Base-by-base conservation (phyloP, 1,139 yeast genomes). In the Candida sojae region DNA sequence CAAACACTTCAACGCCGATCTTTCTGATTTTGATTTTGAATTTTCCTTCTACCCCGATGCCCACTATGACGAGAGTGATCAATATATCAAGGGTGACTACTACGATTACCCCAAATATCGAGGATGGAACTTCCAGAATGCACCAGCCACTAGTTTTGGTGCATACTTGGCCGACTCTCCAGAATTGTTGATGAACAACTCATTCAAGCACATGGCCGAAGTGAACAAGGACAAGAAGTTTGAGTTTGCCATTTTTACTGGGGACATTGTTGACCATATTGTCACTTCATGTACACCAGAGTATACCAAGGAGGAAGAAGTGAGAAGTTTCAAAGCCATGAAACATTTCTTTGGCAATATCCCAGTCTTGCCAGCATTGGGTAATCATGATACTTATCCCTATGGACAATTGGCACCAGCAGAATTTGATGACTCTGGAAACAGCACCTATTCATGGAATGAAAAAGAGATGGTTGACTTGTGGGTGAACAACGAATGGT, bases 191-290 rank as follows among this genome's bases (percentile, higher is more conserved):
- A 66, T 84, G 56, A 83, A 82, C 61, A 79, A 77, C 51, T 75
- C 86, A 23, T 67, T 84, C 62, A 68, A 70, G 42, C 68, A 79
- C 25, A 71, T 82, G 49, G 67, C 70, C 11, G 58, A 71, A 29
- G 63, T 66, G 43, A 65, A 69, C 53, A 48, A 64, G 37, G 57
- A 64, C 21, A 57, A 70, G 17, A 61, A 71, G 9, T 84, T 78
- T 56, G 84, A 82, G 46, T 84, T 85, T 59, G 75, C 84, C 3
- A 61, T 85, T 28, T 85, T 84, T 69, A 85, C 90, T 2, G 91
- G 90, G 46, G 91, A 84, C 57, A 68, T 83, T 61, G 84, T 83
- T 35, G 88, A 83, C 58, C 88, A 83, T 57, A 30, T 31, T 11
- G 21, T 32, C 10, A n/a, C 11, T 21, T 23, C 23, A 9, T 23